Evolutionary conservation across 768 basidiomycete genomes (phyloP).

Genomic region (Rhizopogon vesiculosus): DNA sequence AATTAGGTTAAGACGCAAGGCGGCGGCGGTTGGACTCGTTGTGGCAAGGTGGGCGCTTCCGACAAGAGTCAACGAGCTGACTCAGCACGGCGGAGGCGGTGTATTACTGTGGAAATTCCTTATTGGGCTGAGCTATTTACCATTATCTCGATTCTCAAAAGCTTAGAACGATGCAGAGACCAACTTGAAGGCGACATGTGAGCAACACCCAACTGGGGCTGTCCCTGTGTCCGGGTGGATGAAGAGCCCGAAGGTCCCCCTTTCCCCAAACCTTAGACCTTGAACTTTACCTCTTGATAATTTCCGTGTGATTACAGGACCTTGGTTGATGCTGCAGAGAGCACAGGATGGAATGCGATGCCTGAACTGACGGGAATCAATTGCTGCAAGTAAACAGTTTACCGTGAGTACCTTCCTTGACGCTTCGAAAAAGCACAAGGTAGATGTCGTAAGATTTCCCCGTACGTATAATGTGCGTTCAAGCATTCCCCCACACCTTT

Average conservation of each 20-base stretch:
- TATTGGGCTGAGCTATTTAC: too few relatives aligned
- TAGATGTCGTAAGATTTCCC: background rate
- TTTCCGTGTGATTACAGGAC: background rate
- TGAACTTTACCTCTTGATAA: background rate
- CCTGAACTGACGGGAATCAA: too few relatives aligned
- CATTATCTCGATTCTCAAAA: too few relatives aligned
- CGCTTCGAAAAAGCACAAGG: too few relatives aligned
- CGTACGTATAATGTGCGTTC: background rate
- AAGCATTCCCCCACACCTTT: background rate
- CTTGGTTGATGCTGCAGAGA: background rate
- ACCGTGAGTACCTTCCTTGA: too few relatives aligned
- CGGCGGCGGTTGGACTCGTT: background rate
- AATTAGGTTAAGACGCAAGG: conserved; percentile 9
- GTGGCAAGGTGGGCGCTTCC: conserved; percentile 7
- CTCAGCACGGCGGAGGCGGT: background rate
- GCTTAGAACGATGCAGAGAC: background rate
- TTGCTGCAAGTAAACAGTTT: too few relatives aligned
- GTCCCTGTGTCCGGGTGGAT: background rate
- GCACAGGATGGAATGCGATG: background rate
- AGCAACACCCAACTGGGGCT: background rate
- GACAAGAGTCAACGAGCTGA: conserved; percentile 2
- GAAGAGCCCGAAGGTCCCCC: background rate
- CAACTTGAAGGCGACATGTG: background rate
- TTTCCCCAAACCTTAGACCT: background rate
- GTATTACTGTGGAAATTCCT: too few relatives aligned